These are phyloP conservation scores for Puccinellia tenuiflora DNA, from an alignment of 176 grass and related monocot species.

Conservation along the genomic window DNA sequence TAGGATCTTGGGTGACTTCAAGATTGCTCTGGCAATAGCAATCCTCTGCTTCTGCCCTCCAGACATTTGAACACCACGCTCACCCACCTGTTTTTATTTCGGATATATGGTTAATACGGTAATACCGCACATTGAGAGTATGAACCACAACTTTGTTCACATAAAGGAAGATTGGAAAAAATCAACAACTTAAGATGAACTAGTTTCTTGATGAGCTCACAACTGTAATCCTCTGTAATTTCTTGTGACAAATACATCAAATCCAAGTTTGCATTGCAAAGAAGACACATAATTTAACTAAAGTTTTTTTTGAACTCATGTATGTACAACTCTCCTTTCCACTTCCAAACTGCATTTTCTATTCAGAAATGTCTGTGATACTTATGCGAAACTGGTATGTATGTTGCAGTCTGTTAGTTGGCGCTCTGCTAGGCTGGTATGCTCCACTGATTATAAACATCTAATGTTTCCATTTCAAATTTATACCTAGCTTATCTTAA, in stretches of 20 bases:
- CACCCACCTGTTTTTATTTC: constrained; percentile 58
- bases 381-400: constrained; percentile 8
- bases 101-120: not conserved
- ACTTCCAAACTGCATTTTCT: constrained; percentile 7
- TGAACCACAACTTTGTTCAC: constrained; percentile 1
- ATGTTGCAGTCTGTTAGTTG: not conserved
- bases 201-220: not conserved
- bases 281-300: not conserved
- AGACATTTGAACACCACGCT: constrained; percentile 90
- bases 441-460: constrained; percentile 1
- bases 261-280: constrained; percentile 4
- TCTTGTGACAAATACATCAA: not conserved
- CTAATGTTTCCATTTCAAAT: not conserved
- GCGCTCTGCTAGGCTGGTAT: not conserved
- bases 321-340: not conserved
- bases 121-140: not conserved
- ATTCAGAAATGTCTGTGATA: not conserved
- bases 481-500: not conserved
- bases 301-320: not conserved
- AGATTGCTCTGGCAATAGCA: constrained; percentile 86
- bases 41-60: constrained; percentile 98
- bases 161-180: not conserved
- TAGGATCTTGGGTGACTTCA: constrained; percentile 95
- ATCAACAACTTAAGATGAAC: not conserved
- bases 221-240: not conserved